phyloP scores from a whole-genome alignment of 2,329 filamentous ascomycete species.

The Hysterium pulicare region DNA sequence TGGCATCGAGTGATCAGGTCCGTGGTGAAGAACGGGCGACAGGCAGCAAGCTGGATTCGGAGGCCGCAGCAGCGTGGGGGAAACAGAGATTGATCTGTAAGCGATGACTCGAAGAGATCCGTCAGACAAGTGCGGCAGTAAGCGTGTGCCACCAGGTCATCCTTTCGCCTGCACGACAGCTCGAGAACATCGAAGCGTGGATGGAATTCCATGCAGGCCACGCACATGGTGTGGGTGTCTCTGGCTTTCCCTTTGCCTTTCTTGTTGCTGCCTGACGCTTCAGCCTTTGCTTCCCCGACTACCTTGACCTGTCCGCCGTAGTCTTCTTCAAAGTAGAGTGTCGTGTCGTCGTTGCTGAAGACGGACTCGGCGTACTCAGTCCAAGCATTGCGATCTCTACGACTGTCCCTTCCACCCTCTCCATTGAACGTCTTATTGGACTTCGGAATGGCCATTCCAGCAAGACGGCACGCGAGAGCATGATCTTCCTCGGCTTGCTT shows the following conservation, averaged over 20 bases:
- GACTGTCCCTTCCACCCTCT: neutral
- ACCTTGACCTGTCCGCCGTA: neutral
- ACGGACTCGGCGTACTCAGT: too few species aligned
- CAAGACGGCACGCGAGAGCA: conserved; percentile 10
- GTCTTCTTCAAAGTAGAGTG: neutral
- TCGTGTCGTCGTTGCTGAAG: too few species aligned
- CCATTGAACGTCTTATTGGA: neutral
- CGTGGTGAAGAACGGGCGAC: conserved; percentile 9
- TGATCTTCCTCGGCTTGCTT: conserved; percentile 13
- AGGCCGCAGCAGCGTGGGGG: conserved; percentile 20
- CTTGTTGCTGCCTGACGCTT: neutral
- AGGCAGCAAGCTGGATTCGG: conserved; percentile 13
- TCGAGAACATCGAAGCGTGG: conserved; percentile 7
- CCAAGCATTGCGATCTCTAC: neutral
- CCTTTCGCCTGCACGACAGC: conserved; percentile 8
- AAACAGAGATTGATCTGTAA: conserved; percentile 17
- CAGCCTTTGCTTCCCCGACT: too few species aligned
- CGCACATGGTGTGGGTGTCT: neutral
- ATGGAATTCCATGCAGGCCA: conserved; percentile 9
- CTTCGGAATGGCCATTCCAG: conserved; percentile 2
- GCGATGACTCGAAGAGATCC: conserved; percentile 13
- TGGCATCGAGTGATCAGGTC: conserved; percentile 12
- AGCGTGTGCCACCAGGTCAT: conserved; percentile 5
- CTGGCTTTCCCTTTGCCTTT: conserved; percentile 1
- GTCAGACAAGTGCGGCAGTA: conserved; percentile 20